Percentiles rank a stretch among this genome's conserved stretches.
Evolutionary conservation across 352 stramenopile genomes (phyloP).

Genomic region (Phytophthora fragariaefolia): DNA sequence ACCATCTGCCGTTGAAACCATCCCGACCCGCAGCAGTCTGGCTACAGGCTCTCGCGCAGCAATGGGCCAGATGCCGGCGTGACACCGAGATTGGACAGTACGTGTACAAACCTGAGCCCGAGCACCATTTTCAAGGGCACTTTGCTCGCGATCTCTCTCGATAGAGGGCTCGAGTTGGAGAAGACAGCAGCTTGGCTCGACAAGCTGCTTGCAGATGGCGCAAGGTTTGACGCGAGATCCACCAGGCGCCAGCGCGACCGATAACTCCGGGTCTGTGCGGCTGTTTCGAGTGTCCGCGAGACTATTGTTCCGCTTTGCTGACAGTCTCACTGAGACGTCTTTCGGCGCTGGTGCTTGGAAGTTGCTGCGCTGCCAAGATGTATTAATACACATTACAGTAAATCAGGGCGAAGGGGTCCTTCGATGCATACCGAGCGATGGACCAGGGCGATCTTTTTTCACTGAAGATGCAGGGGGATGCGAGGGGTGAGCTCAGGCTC

Average conservation of each 20-base stretch:
- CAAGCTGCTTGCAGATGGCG: too few species aligned
- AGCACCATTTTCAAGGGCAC: slow-evolving; percentile 3
- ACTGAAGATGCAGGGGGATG: slow-evolving; percentile 26
- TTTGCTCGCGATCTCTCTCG: background rate
- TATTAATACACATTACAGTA: too few species aligned
- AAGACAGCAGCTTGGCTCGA: background rate
- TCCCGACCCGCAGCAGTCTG: slow-evolving; percentile 21
- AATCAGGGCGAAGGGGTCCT: background rate
- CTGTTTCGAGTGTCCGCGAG: background rate
- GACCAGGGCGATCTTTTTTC: slow-evolving; percentile 6
- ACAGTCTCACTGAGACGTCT: background rate
- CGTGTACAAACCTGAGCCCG: slow-evolving; percentile 14
- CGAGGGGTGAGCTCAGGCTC: background rate
- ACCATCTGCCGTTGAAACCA: slow-evolving; percentile 28
- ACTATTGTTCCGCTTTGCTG: background rate
- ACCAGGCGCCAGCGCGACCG: too few species aligned
- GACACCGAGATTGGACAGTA: slow-evolving; percentile 36
- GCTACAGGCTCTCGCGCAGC: slow-evolving; percentile 39
- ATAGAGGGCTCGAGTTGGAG: background rate
- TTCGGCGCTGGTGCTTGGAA: background rate
- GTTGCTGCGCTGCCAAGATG: background rate
- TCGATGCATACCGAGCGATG: background rate
- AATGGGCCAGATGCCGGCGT: slow-evolving; percentile 21
- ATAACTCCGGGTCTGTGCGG: slow-evolving; percentile 1
- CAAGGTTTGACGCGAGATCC: too few species aligned